These are phyloP conservation scores for Annulohypoxylon bovei DNA, from an alignment of 495 filamentous ascomycete species.

Conservation along the genomic window DNA sequence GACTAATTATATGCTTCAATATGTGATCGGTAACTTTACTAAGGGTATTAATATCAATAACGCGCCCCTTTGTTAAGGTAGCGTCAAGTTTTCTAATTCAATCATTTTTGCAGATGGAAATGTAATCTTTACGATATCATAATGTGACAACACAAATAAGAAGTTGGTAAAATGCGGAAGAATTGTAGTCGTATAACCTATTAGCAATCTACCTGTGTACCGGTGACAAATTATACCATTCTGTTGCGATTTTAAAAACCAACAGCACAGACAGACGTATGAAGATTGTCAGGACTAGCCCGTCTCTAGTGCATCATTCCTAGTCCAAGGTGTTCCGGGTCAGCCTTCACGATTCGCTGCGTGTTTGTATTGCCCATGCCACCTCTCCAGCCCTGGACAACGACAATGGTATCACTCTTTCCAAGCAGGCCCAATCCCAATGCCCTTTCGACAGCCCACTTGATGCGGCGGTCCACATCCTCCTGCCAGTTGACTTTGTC, in stretches of 20 bases:
- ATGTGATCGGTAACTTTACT: too few relatives aligned
- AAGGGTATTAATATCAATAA: too few relatives aligned
- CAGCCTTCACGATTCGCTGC: slow-evolving; percentile 66
- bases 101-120: too few relatives aligned
- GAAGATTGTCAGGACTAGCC: not conserved
- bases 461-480: slow-evolving; percentile 95
- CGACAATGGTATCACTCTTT: slow-evolving; percentile 86
- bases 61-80: too few relatives aligned
- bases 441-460: slow-evolving; percentile 90
- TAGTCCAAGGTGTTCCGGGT: slow-evolving; percentile 58
- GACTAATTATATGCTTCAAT: too few relatives aligned
- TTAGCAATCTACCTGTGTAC: not conserved
- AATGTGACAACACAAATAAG: not conserved
- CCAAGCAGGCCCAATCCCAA: slow-evolving; percentile 83
- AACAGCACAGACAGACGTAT: not conserved
- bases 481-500: slow-evolving; percentile 90
- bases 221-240: not conserved
- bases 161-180: too few relatives aligned
- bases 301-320: slow-evolving; percentile 32
- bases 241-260: not conserved
- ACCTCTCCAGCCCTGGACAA: slow-evolving; percentile 97
- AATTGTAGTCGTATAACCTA: not conserved
- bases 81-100: too few relatives aligned
- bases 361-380: slow-evolving; percentile 99
- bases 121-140: too few relatives aligned